Conservation (phyloP, 1,284 basidiomycete genomes). For the Cerioporus squamosus region DNA sequence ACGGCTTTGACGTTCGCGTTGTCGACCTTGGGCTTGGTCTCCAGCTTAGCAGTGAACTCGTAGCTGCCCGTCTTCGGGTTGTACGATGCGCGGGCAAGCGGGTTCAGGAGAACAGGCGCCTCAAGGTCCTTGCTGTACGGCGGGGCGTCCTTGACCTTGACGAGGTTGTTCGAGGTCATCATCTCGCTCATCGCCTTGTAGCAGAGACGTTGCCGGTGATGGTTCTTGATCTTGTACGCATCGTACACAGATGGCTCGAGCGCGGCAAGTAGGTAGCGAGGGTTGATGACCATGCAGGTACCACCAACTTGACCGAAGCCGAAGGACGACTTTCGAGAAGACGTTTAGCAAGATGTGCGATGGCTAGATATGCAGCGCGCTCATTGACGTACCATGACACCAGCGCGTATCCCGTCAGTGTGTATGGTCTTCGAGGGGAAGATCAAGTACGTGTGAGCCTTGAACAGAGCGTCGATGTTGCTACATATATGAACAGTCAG, state of each 20-base stretch:
- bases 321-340: conserved; percentile 78
- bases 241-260: conserved; percentile 78
- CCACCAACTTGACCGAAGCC: conserved; percentile 99
- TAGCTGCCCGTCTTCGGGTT: conserved; percentile 87
- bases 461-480: conserved; percentile 94
- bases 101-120: conserved; percentile 89
- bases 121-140: conserved; percentile 92
- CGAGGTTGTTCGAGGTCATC: conserved; percentile 92
- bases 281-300: conserved; percentile 87
- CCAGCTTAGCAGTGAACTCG: conserved; percentile 73
- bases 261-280: conserved; percentile 88
- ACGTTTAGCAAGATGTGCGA: conserved; percentile 14
- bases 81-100: conserved; percentile 85
- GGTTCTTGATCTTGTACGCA: conserved; percentile 76
- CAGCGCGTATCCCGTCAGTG: conserved; percentile 90
- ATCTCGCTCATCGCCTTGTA: conserved; percentile 96
- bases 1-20: conserved; percentile 71
- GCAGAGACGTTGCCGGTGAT: conserved; percentile 70
- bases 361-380: too few relatives aligned
- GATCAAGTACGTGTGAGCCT: conserved; percentile 89
- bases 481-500: conserved; percentile 47
- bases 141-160: conserved; percentile 94
- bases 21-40: conserved; percentile 58
- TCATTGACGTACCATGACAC: conserved; percentile 70
- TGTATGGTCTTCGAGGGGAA: conserved; percentile 97